These are phyloP conservation scores for Candida peoriensis DNA, from an alignment of 805 yeast genomes.

Conservation along the genomic window DNA sequence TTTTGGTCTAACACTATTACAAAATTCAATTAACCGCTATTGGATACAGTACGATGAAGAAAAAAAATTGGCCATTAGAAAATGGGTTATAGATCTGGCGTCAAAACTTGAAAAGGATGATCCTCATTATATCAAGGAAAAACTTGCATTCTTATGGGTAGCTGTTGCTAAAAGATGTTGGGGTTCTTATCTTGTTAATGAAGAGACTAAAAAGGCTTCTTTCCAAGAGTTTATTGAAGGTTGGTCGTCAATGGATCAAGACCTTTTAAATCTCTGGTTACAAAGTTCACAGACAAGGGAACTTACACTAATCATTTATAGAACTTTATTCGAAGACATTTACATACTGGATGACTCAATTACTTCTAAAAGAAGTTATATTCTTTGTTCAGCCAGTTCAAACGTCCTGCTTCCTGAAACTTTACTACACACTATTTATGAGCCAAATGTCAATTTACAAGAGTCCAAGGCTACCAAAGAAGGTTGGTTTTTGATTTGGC, in stretches of 20 bases:
- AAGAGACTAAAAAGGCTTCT: conserved; percentile 27
- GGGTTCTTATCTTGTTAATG: conserved; percentile 62
- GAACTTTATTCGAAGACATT: conserved; percentile 90
- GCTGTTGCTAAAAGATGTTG: conserved; percentile 85
- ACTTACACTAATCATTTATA: conserved; percentile 66
- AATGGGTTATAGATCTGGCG: conserved; percentile 82
- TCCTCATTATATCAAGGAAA: conserved; percentile 88
- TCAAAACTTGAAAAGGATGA: conserved; percentile 54
- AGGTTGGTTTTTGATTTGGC: conserved; percentile 89
- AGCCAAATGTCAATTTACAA: conserved; percentile 56
- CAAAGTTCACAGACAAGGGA: conserved; percentile 61
- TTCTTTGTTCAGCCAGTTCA: conserved; percentile 76
- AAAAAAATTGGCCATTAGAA: conserved; percentile 63
- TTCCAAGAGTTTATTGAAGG: conserved; percentile 56
- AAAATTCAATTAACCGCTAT: conserved; percentile 57
- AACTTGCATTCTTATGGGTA: conserved; percentile 87
- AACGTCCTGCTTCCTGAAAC: conserved; percentile 73
- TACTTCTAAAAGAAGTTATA: conserved; percentile 73
- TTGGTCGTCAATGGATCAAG: conserved; percentile 86
- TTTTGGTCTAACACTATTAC: conserved; percentile 79
- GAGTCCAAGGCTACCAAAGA: conserved; percentile 62
- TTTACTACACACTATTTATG: conserved; percentile 58
- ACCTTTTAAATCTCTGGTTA: conserved; percentile 72
- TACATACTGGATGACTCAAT: conserved; percentile 88
- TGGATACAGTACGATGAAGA: conserved; percentile 52